Percentiles rank a stretch among this genome's conserved stretches.
These are phyloP conservation scores for Amesomyces nigricolor DNA, from an alignment of 2,329 filamentous ascomycete species.

Conservation along the genomic window DNA sequence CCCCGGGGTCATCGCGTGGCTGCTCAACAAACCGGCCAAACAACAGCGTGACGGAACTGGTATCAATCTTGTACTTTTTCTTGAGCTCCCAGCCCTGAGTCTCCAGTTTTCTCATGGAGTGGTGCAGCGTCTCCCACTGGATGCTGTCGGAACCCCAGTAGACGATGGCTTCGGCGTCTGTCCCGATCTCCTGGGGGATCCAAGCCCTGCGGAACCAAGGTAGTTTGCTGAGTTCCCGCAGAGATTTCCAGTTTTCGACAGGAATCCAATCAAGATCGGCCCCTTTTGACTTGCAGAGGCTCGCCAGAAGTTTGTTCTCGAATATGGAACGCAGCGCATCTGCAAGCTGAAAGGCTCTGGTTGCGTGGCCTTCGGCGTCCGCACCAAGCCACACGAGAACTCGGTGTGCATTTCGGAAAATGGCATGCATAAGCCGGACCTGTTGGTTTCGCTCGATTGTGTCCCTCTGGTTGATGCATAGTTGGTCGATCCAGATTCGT, in stretches of 20 bases:
- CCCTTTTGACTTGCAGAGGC: constrained; percentile 6
- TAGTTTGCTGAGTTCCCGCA: constrained; percentile 7
- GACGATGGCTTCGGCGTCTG: constrained; percentile 9
- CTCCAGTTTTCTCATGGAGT: constrained; percentile 6
- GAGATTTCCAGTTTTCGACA: constrained; percentile 7
- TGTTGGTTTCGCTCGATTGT: constrained; percentile 11
- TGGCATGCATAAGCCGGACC: constrained; percentile 15
- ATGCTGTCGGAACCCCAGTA: constrained; percentile 12
- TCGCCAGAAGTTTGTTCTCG: constrained; percentile 5
- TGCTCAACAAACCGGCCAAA: constrained; percentile 6
- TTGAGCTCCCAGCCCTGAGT: constrained; percentile 13
- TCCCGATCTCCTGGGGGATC: constrained; percentile 15
- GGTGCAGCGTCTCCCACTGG: constrained; percentile 5
- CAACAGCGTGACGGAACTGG: constrained; percentile 5
- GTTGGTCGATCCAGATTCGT: constrained; percentile 15
- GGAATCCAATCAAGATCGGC: constrained; percentile 1
- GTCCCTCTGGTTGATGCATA: constrained; percentile 20
- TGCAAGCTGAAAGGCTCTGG: constrained; percentile 2
- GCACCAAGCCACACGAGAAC: constrained; percentile 17
- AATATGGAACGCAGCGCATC: constrained; percentile 3
- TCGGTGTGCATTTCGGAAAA: constrained; percentile 10
- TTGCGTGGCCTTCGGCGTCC: constrained; percentile 1
- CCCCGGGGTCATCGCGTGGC: not conserved
- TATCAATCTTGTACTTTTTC: constrained; percentile 14
- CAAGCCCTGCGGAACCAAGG: constrained; percentile 15